These are phyloP conservation scores for Goffeauzyma gilvescens DNA, from an alignment of 768 basidiomycete species.

Conservation along the genomic window DNA sequence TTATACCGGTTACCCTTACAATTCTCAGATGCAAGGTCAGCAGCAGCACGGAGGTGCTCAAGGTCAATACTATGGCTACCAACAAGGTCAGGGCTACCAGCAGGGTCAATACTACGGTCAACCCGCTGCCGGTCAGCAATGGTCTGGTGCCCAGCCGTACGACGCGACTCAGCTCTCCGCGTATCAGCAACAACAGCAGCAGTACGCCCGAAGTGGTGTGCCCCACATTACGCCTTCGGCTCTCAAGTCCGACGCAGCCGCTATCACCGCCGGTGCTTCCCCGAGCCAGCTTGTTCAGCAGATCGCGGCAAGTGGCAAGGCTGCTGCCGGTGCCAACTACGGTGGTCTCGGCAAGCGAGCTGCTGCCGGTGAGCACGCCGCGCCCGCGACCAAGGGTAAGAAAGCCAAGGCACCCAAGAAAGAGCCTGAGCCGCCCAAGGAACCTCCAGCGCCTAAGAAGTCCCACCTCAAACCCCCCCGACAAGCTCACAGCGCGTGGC, in stretches of 20 bases:
- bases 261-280: slow-evolving; percentile 5
- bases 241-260: too few species aligned
- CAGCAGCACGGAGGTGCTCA: too few species aligned
- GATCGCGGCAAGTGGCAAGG: slow-evolving; percentile 2
- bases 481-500: slow-evolving; percentile 85
- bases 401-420: slow-evolving; percentile 16
- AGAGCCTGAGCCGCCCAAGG: slow-evolving; percentile 5
- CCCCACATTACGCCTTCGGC: too few species aligned
- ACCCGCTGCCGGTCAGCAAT: too few species aligned
- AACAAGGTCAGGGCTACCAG: too few species aligned
- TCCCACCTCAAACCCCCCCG: slow-evolving; percentile 71
- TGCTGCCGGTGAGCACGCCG: slow-evolving; percentile 12
- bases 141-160: too few species aligned
- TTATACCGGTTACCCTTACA: too few species aligned
- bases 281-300: slow-evolving; percentile 1
- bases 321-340: slow-evolving; percentile 7
- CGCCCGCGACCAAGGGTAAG: slow-evolving; percentile 12
- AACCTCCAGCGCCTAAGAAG: slow-evolving; percentile 41
- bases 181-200: background rate
- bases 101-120: too few species aligned
- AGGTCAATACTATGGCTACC: too few species aligned
- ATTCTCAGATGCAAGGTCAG: too few species aligned
- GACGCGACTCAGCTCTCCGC: slow-evolving; percentile 1
- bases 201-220: background rate
- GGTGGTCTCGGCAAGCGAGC: slow-evolving; percentile 20